These are phyloP conservation scores for Cardamine occulta DNA, from an alignment of 345 rosid genomes.

Conservation along the genomic window DNA sequence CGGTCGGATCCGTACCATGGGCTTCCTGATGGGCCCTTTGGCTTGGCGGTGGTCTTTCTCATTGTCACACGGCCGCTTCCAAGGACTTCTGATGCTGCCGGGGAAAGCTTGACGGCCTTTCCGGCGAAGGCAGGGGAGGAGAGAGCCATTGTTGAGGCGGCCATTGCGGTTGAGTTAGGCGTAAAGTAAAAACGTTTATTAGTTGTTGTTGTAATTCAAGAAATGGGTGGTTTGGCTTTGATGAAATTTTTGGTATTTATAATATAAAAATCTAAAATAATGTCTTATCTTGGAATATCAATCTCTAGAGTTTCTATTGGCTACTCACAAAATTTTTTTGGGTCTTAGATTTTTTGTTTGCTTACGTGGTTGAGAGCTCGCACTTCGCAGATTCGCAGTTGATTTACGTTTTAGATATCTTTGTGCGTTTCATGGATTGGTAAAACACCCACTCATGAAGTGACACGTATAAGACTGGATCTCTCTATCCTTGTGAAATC, in stretches of 20 bases:
- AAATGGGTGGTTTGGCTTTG: conserved; percentile 36
- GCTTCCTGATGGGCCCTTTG: conserved; percentile 52
- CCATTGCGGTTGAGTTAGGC: conserved; percentile 47
- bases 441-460: conserved; percentile 18
- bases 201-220: conserved; percentile 33
- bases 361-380: conserved; percentile 28
- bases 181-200: conserved; percentile 33
- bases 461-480: conserved; percentile 25
- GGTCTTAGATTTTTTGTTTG: conserved; percentile 28
- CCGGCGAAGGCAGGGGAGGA: conserved; percentile 69
- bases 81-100: conserved; percentile 48
- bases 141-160: conserved; percentile 70
- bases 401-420: conserved; percentile 28
- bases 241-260: conserved; percentile 16
- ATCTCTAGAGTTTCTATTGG: conserved; percentile 33
- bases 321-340: conserved; percentile 6
- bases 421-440: not conserved
- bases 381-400: conserved; percentile 1
- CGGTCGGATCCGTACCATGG: conserved; percentile 81
- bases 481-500: conserved; percentile 36
- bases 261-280: not conserved
- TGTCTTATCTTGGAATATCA: conserved; percentile 38
- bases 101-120: conserved; percentile 55
- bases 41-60: conserved; percentile 52
- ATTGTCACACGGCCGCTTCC: conserved; percentile 62